Percentiles rank a stretch among this genome's conserved stretches.
Evolutionary conservation across 2,329 filamentous ascomycete genomes (phyloP).

Genomic region (Emergomyces orientalis): DNA sequence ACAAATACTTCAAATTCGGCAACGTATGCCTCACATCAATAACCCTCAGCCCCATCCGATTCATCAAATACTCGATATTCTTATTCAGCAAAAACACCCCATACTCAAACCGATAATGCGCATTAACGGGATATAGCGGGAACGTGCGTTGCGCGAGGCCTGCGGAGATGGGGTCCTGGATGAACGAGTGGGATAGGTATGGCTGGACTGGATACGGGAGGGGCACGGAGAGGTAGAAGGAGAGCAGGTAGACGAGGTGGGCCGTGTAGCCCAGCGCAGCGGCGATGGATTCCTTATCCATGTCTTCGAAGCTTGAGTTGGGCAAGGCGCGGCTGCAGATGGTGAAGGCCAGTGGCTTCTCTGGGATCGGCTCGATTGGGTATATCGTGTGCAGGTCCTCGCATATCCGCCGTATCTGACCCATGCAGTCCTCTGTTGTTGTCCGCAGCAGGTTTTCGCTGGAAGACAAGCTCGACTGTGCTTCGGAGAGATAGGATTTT

Average conservation of each 20-base stretch:
- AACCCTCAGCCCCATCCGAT: slow-evolving; percentile 61
- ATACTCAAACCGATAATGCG: slow-evolving; percentile 90
- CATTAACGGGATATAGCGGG: slow-evolving; percentile 65
- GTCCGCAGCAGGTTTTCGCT: slow-evolving; percentile 48
- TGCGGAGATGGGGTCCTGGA: slow-evolving; percentile 61
- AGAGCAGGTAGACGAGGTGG: slow-evolving; percentile 63
- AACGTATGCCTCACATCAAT: slow-evolving; percentile 87
- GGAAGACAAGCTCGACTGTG: slow-evolving; percentile 48
- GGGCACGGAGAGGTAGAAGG: slow-evolving; percentile 69
- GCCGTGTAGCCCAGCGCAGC: slow-evolving; percentile 75
- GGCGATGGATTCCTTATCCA: slow-evolving; percentile 57
- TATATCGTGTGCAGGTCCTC: slow-evolving; percentile 73
- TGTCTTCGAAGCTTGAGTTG: slow-evolving; percentile 67
- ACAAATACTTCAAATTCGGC: slow-evolving; percentile 84
- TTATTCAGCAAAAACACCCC: slow-evolving; percentile 96
- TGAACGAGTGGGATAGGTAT: slow-evolving; percentile 63
- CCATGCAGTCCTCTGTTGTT: slow-evolving; percentile 58
- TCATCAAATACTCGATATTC: slow-evolving; percentile 66
- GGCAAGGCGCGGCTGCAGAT: slow-evolving; percentile 72
- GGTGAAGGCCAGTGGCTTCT: slow-evolving; percentile 65
- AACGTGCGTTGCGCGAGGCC: slow-evolving; percentile 56
- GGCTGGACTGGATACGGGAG: slow-evolving; percentile 71
- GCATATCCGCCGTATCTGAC: slow-evolving; percentile 81
- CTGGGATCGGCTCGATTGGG: slow-evolving; percentile 60
- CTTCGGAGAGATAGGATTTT: slow-evolving; percentile 53